These are phyloP conservation scores for Leccinum subspadiceum DNA, from an alignment of 1,284 basidiomycete genomes.

Conservation along the genomic window DNA sequence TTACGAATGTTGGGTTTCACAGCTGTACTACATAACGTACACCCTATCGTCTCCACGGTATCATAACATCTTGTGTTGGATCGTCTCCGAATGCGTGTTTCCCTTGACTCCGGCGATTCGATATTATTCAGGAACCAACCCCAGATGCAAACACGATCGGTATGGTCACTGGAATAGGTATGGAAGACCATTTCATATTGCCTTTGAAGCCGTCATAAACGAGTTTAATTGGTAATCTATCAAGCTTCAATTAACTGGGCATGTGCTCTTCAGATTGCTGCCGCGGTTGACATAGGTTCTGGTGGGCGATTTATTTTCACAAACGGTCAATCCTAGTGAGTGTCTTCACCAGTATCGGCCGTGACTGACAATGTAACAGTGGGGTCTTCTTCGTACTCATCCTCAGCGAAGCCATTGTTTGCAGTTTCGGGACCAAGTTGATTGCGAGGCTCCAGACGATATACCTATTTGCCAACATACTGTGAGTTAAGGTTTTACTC, in stretches of 20 bases:
- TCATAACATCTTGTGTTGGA: constrained; percentile 39
- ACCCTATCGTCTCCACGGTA: constrained; percentile 33
- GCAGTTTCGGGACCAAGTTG: constrained; percentile 41
- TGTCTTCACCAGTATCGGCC: neutral
- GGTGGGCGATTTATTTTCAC: constrained; percentile 31
- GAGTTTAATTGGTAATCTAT: neutral
- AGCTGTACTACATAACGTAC: constrained; percentile 42
- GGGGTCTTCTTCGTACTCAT: constrained; percentile 33
- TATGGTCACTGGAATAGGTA: constrained; percentile 35
- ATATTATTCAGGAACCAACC: neutral
- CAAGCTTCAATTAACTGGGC: constrained; percentile 45
- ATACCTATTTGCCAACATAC: constrained; percentile 32
- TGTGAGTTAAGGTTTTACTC: constrained; percentile 24
- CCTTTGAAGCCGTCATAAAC: neutral
- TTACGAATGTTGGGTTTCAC: neutral
- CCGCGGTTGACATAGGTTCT: constrained; percentile 36
- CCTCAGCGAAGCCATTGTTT: constrained; percentile 36
- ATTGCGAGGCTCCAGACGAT: constrained; percentile 34
- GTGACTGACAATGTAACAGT: constrained; percentile 19
- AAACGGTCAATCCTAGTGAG: constrained; percentile 32
- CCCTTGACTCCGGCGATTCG: neutral
- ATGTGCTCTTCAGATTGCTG: constrained; percentile 39
- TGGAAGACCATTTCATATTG: neutral
- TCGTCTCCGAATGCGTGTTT: constrained; percentile 25
- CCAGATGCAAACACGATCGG: constrained; percentile 41